Evolutionary conservation across 208 protist genomes (phyloP).

Genomic region (Leishmania martiniquensis): DNA sequence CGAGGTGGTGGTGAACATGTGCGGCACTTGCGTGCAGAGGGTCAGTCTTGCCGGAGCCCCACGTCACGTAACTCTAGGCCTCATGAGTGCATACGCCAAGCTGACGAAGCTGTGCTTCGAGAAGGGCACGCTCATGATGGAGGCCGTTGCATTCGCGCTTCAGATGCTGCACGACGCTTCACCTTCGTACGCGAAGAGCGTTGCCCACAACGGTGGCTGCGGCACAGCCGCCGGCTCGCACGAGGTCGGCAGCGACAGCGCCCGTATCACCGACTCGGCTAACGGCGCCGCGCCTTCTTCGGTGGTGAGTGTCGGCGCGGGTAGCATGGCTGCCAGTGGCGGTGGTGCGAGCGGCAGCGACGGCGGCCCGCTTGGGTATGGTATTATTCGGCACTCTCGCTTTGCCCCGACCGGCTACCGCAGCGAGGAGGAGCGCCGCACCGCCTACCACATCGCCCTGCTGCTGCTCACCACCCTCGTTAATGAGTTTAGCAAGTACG

Average conservation of each 20-base stretch:
- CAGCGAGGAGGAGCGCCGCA: conserved; percentile 26
- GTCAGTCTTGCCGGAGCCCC: conserved; percentile 58
- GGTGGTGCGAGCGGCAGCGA: not conserved
- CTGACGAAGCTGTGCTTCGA: conserved; percentile 77
- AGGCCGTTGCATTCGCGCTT: conserved; percentile 54
- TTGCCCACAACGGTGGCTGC: conserved; percentile 28
- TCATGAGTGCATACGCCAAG: conserved; percentile 63
- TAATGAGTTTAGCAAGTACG: conserved; percentile 70
- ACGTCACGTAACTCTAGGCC: conserved; percentile 57
- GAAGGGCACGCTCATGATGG: conserved; percentile 53
- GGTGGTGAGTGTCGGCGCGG: not conserved
- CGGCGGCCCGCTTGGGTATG: conserved; percentile 10
- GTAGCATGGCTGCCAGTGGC: not conserved
- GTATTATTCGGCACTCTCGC: conserved; percentile 23
- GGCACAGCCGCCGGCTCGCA: conserved; percentile 11
- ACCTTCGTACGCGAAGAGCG: conserved; percentile 15
- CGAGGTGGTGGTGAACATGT: conserved; percentile 57
- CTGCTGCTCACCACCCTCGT: conserved; percentile 65
- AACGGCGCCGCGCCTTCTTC: not conserved
- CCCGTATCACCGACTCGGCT: not conserved
- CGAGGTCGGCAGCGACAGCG: not conserved
- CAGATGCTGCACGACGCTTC: conserved; percentile 47
- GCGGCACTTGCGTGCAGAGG: conserved; percentile 67
- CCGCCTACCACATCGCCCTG: conserved; percentile 40
- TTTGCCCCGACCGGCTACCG: conserved; percentile 9